Evolutionary conservation across 2,329 filamentous ascomycete species (phyloP), one percentile per base, ranked within the genome.

Genomic region (Coleophoma crateriformis): DNA sequence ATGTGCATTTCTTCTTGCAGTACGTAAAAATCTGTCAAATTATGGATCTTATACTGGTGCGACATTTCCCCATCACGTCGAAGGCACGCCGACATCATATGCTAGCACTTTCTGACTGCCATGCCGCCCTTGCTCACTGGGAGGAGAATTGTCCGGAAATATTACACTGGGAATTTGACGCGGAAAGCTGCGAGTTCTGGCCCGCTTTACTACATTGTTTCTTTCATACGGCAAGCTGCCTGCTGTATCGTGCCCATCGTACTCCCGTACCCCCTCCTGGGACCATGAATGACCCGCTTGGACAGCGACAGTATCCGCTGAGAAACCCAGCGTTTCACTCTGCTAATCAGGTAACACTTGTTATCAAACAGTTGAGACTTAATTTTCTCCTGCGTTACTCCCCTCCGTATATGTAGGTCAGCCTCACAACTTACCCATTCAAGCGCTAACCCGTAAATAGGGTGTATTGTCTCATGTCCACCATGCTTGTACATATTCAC

Each of bases 1-100:
- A 96, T 61, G 88, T 96, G 14, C 90, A 96, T 51, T 97, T 96
- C 70, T 97, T 96, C 68, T 77, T 97, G 58, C 91, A 96, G 68
- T 96, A 96, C 60, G 91, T 96, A 64, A 96, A 96, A 68, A 76
- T 97, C 8, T 95, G 90, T 67, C 92, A 96, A 67, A 96, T 97
- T 63, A 96, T 96, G 90, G 92, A 92, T 1, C 71, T 96, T 13
- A 92, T 97, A 1, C 74, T 97, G 11, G 94, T 91, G 1, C 91
- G 96, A 66, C 91, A 96, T 65, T 97, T 96, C 65, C 95, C 90
- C 0, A 90, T 90, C 1, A 42, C 20, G 14, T 91, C 90, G 35
- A 96, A 95, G 65, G 86, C 85, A 35, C 81, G 88, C 38, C 82
- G 90, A 45, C 88, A 87, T 57, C 95, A 94, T 65, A 88, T 89